phyloP scores from a whole-genome alignment of 1,284 basidiomycete species.

The Cutaneotrichosporon mucoides region DNA sequence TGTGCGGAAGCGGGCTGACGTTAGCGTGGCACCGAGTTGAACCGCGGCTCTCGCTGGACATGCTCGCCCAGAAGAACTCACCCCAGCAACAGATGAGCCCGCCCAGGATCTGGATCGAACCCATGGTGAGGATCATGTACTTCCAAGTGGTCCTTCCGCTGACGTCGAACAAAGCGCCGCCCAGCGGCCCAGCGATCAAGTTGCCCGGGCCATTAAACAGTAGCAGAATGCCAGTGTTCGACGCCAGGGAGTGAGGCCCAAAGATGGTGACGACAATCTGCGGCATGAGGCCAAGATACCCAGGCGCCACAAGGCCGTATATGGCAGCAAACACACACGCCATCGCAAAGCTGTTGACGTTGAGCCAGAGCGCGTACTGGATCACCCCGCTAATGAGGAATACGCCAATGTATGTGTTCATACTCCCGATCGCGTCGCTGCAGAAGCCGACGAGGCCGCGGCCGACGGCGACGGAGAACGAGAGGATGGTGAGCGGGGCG shows the following conservation, averaged over 20 bases:
- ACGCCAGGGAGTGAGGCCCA: slow-evolving; percentile 31
- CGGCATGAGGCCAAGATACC: slow-evolving; percentile 33
- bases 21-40: no score
- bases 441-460: slow-evolving; percentile 11
- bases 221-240: slow-evolving; percentile 27
- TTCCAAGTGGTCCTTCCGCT: slow-evolving; percentile 6
- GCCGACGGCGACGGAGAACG: slow-evolving; percentile 10
- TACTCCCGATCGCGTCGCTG: slow-evolving; percentile 10
- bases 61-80: slow-evolving; percentile 1
- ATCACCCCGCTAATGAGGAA: slow-evolving; percentile 10
- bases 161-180: slow-evolving; percentile 14
- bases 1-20: slow-evolving; percentile 9
- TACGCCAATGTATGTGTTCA: slow-evolving; percentile 18
- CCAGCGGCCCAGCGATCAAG: slow-evolving; percentile 11
- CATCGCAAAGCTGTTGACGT: slow-evolving; percentile 3
- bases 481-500: slow-evolving; percentile 12
- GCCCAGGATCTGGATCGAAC: slow-evolving; percentile 8
- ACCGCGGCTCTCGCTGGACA: no score
- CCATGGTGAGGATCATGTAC: slow-evolving; percentile 11
- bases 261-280: slow-evolving; percentile 36
- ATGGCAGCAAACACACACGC: slow-evolving; percentile 11
- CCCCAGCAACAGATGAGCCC: slow-evolving; percentile 15
- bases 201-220: slow-evolving; percentile 15
- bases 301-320: slow-evolving; percentile 26
- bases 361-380: slow-evolving; percentile 19